These are phyloP conservation scores for Saposhnikovia divaricata DNA, from an alignment of 129 eudicot species.

Conservation along the genomic window DNA sequence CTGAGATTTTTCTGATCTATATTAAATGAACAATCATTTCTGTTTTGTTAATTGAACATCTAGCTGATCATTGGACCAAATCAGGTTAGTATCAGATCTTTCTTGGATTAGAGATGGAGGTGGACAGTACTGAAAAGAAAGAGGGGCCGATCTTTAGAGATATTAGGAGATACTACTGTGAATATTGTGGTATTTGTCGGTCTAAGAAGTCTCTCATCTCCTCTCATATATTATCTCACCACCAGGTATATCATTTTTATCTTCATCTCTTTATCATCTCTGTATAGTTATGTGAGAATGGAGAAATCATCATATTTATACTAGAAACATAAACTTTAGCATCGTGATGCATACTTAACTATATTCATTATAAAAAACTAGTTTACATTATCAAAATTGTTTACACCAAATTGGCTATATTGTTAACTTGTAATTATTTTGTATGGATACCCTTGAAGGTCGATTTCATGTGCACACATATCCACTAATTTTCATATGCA, in stretches of 20 bases:
- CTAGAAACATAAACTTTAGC: background rate
- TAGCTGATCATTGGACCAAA: background rate
- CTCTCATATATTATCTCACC: slow-evolving; percentile 50
- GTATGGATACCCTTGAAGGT: background rate
- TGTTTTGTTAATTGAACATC: background rate
- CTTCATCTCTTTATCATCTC: background rate
- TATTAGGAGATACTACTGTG: slow-evolving; percentile 62
- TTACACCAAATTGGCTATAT: background rate
- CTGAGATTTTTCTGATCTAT: background rate
- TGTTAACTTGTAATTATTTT: background rate
- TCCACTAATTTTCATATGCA: background rate
- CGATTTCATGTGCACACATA: background rate
- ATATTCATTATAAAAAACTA: too few species aligned
- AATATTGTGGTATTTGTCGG: slow-evolving; percentile 71
- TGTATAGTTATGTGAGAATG: background rate
- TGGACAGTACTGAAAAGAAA: background rate
- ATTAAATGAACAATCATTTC: background rate
- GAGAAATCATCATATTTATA: background rate
- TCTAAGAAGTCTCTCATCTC: slow-evolving; percentile 63
- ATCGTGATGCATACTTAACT: background rate
- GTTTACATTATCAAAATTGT: background rate
- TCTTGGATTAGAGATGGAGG: slow-evolving; percentile 18
- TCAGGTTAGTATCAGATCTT: background rate
- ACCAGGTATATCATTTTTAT: slow-evolving; percentile 33
- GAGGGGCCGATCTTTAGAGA: slow-evolving; percentile 49